Percentiles rank a stretch among this genome's conserved stretches.
Evolutionary conservation across 2,329 filamentous ascomycete species (phyloP).

Genomic region (Fusarium nematophilum): DNA sequence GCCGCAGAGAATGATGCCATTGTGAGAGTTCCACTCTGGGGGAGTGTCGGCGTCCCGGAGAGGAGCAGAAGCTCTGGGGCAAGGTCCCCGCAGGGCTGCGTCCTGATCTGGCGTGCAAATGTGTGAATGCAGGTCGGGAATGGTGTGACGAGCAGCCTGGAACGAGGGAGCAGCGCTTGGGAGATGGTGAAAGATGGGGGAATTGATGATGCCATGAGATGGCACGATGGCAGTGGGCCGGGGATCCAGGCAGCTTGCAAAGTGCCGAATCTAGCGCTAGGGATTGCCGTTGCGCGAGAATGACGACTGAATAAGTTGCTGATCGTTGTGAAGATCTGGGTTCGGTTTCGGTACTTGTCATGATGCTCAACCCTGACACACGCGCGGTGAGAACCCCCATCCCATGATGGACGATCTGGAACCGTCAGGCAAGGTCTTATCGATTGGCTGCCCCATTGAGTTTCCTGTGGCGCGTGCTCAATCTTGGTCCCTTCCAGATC

Average conservation of each 20-base stretch:
- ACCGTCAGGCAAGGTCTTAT: background rate
- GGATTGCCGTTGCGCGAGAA: conserved; percentile 4
- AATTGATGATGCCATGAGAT: conserved; percentile 5
- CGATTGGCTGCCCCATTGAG: conserved; percentile 19
- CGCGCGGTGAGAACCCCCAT: background rate
- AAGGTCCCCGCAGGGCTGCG: conserved; percentile 16
- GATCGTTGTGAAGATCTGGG: conserved; percentile 20
- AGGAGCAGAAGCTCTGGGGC: conserved; percentile 6
- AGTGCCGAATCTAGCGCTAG: conserved; percentile 14
- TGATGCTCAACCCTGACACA: background rate
- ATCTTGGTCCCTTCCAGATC: conserved; percentile 36
- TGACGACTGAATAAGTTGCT: conserved; percentile 21
- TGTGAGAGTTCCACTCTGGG: background rate
- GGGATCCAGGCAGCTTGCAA: conserved; percentile 5
- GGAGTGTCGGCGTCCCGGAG: background rate
- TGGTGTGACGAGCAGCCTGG: conserved; percentile 20
- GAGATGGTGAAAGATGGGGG: background rate
- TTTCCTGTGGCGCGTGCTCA: conserved; percentile 27
- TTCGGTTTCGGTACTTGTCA: background rate
- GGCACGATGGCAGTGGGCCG: background rate
- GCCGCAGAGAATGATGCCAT: conserved; percentile 35
- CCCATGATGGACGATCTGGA: conserved; percentile 4
- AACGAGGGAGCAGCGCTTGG: background rate
- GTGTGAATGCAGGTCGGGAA: conserved; percentile 26
- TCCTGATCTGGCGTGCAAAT: conserved; percentile 24